Evolutionary conservation across 2,329 filamentous ascomycete species (phyloP).

Genomic region (Penicillium sp.): DNA sequence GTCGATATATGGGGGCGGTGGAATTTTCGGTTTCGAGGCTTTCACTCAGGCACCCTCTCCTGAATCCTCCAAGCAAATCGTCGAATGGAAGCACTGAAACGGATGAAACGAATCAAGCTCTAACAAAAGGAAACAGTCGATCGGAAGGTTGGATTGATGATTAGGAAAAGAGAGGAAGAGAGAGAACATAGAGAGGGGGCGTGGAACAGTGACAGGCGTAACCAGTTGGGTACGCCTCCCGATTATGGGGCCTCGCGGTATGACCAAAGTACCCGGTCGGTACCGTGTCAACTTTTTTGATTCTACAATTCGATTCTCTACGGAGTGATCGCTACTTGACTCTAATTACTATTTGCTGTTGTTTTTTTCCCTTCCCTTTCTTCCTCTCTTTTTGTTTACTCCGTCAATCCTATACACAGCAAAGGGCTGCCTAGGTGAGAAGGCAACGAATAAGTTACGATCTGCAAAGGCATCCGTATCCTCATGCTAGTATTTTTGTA

Average conservation of each 20-base stretch:
- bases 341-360: background rate
- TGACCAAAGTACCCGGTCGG: slow-evolving; percentile 4
- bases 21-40: background rate
- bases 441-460: background rate
- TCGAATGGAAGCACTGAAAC: background rate
- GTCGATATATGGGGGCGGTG: background rate
- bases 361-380: too few relatives aligned
- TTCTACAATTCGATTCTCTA: background rate
- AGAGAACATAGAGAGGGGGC: slow-evolving; percentile 8
- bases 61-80: background rate
- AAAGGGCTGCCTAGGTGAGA: background rate
- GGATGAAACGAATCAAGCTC: background rate
- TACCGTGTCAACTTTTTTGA: background rate
- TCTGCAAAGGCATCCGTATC: background rate
- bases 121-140: background rate
- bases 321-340: background rate
- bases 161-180: slow-evolving; percentile 2
- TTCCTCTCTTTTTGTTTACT: too few relatives aligned
- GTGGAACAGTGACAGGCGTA: slow-evolving; percentile 15
- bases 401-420: too few relatives aligned
- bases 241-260: slow-evolving; percentile 9
- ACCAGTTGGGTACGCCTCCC: slow-evolving; percentile 13
- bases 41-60: background rate
- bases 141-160: background rate
- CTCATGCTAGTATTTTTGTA: background rate